These are phyloP conservation scores for Agrocybe pediades DNA, from an alignment of 768 basidiomycete genomes.

Conservation along the genomic window DNA sequence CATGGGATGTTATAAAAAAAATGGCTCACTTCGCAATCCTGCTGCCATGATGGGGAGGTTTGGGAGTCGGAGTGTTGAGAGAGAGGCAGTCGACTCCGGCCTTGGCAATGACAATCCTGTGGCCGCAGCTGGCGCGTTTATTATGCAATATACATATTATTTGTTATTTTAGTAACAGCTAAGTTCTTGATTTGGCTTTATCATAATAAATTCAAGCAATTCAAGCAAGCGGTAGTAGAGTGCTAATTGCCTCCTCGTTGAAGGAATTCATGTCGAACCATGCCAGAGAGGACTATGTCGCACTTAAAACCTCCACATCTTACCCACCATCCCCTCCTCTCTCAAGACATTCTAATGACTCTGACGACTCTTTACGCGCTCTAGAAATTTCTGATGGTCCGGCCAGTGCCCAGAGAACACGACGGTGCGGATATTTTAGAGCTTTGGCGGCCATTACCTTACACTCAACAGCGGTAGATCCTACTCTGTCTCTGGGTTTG, in stretches of 20 bases:
- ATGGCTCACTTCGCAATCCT: conserved; percentile 64
- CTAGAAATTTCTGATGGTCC: conserved; percentile 78
- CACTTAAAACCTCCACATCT: conserved; percentile 43
- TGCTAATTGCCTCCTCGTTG: neutral
- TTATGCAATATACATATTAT: neutral
- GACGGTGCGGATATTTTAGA: conserved; percentile 27
- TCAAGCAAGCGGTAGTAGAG: neutral
- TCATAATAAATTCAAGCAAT: neutral
- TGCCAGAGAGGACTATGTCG: conserved; percentile 43
- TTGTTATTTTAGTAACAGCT: neutral
- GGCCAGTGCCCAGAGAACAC: conserved; percentile 30
- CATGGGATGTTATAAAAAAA: no score
- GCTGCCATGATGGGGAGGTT: conserved; percentile 49
- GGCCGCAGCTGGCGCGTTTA: neutral
- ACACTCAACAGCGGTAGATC: conserved; percentile 50
- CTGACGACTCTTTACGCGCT: conserved; percentile 74
- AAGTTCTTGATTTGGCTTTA: neutral
- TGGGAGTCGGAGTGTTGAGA: neutral
- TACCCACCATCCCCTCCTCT: conserved; percentile 39
- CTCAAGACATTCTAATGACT: conserved; percentile 55
- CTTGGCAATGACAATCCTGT: neutral
- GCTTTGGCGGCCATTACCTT: neutral
- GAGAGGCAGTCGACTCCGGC: neutral
- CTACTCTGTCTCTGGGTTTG: conserved; percentile 74
- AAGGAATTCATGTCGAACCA: conserved; percentile 37